Evolutionary conservation across 257 asterid species (phyloP).

Genomic region (Ehretia macrophylla): DNA sequence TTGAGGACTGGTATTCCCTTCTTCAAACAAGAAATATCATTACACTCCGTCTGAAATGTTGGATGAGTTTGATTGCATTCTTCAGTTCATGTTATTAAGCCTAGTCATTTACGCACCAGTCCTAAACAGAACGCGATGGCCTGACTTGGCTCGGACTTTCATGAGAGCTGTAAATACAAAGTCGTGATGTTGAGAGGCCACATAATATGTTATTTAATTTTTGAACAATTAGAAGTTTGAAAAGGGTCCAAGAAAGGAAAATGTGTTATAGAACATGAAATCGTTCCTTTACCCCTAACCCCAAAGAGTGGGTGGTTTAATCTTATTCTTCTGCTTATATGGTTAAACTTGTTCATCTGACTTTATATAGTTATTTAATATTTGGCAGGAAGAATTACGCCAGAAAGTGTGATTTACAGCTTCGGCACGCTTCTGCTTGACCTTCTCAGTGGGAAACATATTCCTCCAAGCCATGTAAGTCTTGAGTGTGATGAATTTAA

Average conservation of each 20-base stretch:
- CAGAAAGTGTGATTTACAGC: conserved; percentile 91
- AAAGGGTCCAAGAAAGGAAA: not conserved
- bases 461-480: conserved; percentile 96
- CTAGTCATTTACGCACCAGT: too few relatives aligned
- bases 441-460: conserved; percentile 95
- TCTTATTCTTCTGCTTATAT: not conserved
- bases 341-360: not conserved
- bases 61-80: not conserved
- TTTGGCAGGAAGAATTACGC: conserved; percentile 78
- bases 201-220: too few relatives aligned
- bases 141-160: too few relatives aligned
- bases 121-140: too few relatives aligned
- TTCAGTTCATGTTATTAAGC: too few relatives aligned
- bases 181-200: too few relatives aligned
- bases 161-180: too few relatives aligned
- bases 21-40: not conserved
- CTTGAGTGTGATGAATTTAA: not conserved
- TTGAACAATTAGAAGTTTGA: not conserved
- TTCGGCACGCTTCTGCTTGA: conserved; percentile 95
- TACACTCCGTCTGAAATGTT: not conserved
- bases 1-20: conserved; percentile 49
- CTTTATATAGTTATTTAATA: conserved; percentile 4
- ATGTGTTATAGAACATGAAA: not conserved
- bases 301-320: too few relatives aligned
- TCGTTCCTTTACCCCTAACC: not conserved